Base-by-base conservation (phyloP, 1,284 basidiomycete genomes). In the Ustilago tritici region DNA sequence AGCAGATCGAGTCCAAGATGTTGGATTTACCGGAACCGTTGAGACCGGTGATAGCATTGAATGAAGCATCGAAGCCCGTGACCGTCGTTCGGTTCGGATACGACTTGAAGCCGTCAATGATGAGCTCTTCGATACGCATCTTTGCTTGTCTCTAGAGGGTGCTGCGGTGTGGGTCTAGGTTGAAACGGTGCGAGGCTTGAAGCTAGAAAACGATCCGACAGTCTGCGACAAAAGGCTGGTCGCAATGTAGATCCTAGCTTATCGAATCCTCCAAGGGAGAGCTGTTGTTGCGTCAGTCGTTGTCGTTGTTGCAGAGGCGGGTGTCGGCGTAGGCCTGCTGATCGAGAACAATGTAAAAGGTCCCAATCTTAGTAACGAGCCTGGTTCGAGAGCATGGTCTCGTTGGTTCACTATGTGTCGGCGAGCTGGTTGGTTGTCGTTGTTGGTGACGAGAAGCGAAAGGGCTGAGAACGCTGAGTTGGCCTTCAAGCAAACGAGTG, bases 41-140 rank as follows among this genome's bases (percentile, higher is more conserved):
- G 79, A 98, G 90, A 34, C 95, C 95, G 1, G 95, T 98, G 87
- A 98, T 98, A 14, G 95, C 95, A 86, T 98, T 98, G 90, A 98
- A 98, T 15, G 94, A 96, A 11, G 93, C 88, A 86, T 98, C 95
- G 92, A 95, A 98, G 78, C 95, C 95, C 0, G 92, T 92, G 69
- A 98, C 96, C 83, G 93, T 93, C 0, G 95, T 98, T 49, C 95
- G 91, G 36, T 95, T 94, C 19, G 95, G 95, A 84, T 98, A 98
- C 70, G 82, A 86, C 84, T 88, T 88, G 87, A 88, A 88, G 59
- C 88, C 88, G 76, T 88, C 88, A 64, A 88, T 85, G 77, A 88
- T 87, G 67, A 88, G 85, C 71, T 88, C 87, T 43, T 86, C 84
- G 65, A 88, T 85, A 61, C 86, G 80, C 87, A 87, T 87, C 28